These are phyloP conservation scores for Colletotrichum spinosum DNA, from an alignment of 2,329 filamentous ascomycete genomes.

Conservation along the genomic window DNA sequence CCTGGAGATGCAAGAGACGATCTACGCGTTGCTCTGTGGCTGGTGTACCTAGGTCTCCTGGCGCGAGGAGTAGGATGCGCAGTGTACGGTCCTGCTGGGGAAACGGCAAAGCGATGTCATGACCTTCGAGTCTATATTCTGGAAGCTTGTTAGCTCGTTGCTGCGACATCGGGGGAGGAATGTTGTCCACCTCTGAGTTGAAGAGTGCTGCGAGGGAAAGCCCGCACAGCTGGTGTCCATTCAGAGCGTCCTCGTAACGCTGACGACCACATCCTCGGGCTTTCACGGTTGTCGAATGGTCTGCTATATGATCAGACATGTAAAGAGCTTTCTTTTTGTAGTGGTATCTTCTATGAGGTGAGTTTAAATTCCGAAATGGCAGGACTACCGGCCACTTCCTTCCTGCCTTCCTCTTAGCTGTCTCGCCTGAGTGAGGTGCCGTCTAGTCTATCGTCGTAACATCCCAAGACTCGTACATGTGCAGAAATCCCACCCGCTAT, in stretches of 20 bases:
- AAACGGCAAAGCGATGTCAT: slow-evolving; percentile 59
- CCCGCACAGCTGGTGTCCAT: slow-evolving; percentile 48
- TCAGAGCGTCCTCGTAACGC: slow-evolving; percentile 50
- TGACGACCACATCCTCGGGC: slow-evolving; percentile 50
- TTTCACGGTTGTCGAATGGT: not conserved
- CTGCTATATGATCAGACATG: too few relatives aligned
- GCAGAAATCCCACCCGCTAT: slow-evolving; percentile 8
- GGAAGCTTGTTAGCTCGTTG: not conserved
- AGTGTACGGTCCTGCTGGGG: slow-evolving; percentile 40
- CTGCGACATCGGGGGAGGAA: not conserved
- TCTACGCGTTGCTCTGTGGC: slow-evolving; percentile 50
- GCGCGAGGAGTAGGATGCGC: slow-evolving; percentile 54
- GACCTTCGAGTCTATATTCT: slow-evolving; percentile 56
- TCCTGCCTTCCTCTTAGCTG: slow-evolving; percentile 26
- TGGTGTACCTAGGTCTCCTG: slow-evolving; percentile 48
- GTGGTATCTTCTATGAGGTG: slow-evolving; percentile 31
- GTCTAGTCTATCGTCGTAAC: slow-evolving; percentile 10
- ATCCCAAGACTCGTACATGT: slow-evolving; percentile 5
- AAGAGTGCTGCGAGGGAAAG: slow-evolving; percentile 40
- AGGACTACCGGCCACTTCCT: slow-evolving; percentile 11
- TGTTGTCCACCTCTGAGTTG: slow-evolving; percentile 44
- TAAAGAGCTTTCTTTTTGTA: not conserved
- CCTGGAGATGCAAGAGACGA: slow-evolving; percentile 54
- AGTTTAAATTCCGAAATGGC: slow-evolving; percentile 16
- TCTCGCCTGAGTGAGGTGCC: slow-evolving; percentile 25